A percentile compares a stretch with the other conserved stretches of the same genome.
Conservation (phyloP, 192 early-diverging fungal species). For the Coemansia sp. region DNA sequence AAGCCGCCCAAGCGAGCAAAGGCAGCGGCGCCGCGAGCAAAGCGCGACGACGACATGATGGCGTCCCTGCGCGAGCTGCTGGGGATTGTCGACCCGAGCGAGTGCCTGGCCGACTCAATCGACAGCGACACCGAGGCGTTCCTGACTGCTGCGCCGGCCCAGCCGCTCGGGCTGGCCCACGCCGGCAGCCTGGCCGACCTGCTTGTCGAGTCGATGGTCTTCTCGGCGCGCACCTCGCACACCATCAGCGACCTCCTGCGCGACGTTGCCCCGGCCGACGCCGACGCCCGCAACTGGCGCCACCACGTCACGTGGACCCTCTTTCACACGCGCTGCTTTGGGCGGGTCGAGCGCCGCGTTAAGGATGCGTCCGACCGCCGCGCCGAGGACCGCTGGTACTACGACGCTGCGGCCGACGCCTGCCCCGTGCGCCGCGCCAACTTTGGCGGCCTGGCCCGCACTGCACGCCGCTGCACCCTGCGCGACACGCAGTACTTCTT, state of each 20-base stretch:
- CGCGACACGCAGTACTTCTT: slow-evolving; percentile 58
- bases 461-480: slow-evolving; percentile 55
- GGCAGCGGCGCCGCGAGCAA: neutral
- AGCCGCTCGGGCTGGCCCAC: slow-evolving; percentile 17
- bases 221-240: slow-evolving; percentile 54
- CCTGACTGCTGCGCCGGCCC: slow-evolving; percentile 22
- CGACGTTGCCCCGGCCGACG: slow-evolving; percentile 38
- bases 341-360: slow-evolving; percentile 52
- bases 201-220: slow-evolving; percentile 53
- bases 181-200: slow-evolving; percentile 29
- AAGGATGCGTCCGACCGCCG: slow-evolving; percentile 54
- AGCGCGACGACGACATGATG: slow-evolving; percentile 47
- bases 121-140: slow-evolving; percentile 52
- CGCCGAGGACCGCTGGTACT: slow-evolving; percentile 56
- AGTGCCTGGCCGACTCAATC: slow-evolving; percentile 47
- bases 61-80: slow-evolving; percentile 46
- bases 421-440: slow-evolving; percentile 43
- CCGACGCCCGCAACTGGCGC: slow-evolving; percentile 29
- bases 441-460: slow-evolving; percentile 54
- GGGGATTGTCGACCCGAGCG: slow-evolving; percentile 51
- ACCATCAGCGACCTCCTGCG: slow-evolving; percentile 55
- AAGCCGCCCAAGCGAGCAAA: slow-evolving; percentile 3
- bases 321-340: slow-evolving; percentile 50
- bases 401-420: slow-evolving; percentile 46
- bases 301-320: slow-evolving; percentile 44